Conservation (phyloP, 176 grass and related monocot genomes). For the Aegilops umbellulata region DNA sequence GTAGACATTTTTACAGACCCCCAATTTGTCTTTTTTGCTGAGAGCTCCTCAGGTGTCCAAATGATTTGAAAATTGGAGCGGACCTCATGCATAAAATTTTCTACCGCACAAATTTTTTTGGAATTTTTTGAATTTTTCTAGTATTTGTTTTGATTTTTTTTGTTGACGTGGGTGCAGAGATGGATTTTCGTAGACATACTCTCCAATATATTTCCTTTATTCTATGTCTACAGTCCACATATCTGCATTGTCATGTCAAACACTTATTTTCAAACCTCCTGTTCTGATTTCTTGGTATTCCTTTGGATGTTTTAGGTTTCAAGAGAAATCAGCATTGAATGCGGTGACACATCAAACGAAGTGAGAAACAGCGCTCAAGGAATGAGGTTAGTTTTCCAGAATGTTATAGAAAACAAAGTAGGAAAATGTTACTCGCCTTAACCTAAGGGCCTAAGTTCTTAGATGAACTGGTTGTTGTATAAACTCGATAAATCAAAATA, state of each 20-base stretch:
- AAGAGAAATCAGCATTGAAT: slow-evolving; percentile 65
- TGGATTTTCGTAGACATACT: neutral
- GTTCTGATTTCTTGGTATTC: slow-evolving; percentile 8
- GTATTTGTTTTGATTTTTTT: too few species aligned
- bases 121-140: too few species aligned
- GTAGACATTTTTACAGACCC: too few species aligned
- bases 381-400: slow-evolving; percentile 17
- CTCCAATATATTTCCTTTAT: slow-evolving; percentile 7
- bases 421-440: neutral
- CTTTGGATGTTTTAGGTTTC: slow-evolving; percentile 50
- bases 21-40: too few species aligned
- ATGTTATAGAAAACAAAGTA: slow-evolving; percentile 18
- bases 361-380: slow-evolving; percentile 21
- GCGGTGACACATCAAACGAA: slow-evolving; percentile 48
- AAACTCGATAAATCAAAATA: neutral
- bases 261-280: neutral
- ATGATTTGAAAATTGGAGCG: too few species aligned
- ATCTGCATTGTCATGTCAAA: neutral
- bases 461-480: neutral
- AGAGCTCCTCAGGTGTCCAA: too few species aligned
- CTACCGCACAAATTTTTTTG: too few species aligned
- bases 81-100: too few species aligned
- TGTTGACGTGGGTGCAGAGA: too few species aligned
- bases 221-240: neutral
- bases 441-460: neutral